Conservation (phyloP, 2,329 filamentous ascomycete genomes). For the Exophiala lecanii-corni region DNA sequence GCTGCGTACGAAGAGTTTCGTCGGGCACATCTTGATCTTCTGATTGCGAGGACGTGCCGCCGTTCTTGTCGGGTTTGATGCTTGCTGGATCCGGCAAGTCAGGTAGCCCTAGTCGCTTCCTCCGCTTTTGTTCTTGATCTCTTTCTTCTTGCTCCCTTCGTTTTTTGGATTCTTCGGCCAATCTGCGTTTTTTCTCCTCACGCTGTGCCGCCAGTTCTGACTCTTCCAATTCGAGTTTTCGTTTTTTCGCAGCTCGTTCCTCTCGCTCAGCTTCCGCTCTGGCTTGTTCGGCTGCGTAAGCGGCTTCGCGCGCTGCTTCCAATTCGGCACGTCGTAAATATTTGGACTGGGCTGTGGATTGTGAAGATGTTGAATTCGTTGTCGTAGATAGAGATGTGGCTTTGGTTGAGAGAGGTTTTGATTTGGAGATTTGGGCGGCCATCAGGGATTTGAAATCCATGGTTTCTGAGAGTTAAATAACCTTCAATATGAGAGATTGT, state of each 20-base stretch:
- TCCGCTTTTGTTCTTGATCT: slow-evolving; percentile 65
- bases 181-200: slow-evolving; percentile 73
- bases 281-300: slow-evolving; percentile 78
- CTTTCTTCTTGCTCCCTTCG: slow-evolving; percentile 68
- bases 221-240: slow-evolving; percentile 83
- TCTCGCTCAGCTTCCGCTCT: slow-evolving; percentile 66
- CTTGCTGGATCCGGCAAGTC: slow-evolving; percentile 54
- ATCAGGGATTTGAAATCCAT: slow-evolving; percentile 98
- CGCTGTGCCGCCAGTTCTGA: slow-evolving; percentile 62
- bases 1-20: slow-evolving; percentile 61
- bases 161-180: slow-evolving; percentile 74
- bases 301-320: slow-evolving; percentile 74
- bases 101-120: slow-evolving; percentile 75
- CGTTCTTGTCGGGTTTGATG: slow-evolving; percentile 5
- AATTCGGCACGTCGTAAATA: slow-evolving; percentile 80
- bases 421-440: slow-evolving; percentile 85
- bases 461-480: no score
- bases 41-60: slow-evolving; percentile 29
- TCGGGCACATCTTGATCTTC: slow-evolving; percentile 55
- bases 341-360: slow-evolving; percentile 52
- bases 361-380: slow-evolving; percentile 21
- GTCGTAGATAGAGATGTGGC: slow-evolving; percentile 33
- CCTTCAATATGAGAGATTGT: no score
- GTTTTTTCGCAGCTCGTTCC: slow-evolving; percentile 68
- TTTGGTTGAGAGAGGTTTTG: slow-evolving; percentile 50